Evolutionary conservation across 805 yeast species (phyloP).

Genomic region (Kodamaea sagamina): DNA sequence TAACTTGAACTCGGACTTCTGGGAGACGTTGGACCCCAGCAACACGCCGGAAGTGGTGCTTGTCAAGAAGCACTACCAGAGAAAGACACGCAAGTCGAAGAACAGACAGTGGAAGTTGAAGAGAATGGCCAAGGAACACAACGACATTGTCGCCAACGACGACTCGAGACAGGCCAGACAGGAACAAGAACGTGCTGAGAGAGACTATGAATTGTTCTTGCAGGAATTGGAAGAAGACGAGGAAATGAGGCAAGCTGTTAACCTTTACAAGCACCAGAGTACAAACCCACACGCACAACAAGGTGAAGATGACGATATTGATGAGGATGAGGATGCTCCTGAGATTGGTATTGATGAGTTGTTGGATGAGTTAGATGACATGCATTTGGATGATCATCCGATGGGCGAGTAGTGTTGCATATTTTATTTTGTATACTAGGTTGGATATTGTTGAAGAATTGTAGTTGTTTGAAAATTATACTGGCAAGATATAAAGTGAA

Average conservation of each 20-base stretch:
- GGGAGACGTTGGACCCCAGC: conserved; percentile 64
- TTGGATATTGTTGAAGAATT: too few species aligned
- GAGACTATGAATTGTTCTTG: conserved; percentile 92
- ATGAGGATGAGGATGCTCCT: conserved; percentile 82
- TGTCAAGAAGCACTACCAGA: conserved; percentile 84
- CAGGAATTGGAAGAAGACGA: conserved; percentile 97
- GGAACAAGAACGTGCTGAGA: conserved; percentile 89
- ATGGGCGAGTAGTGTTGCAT: conserved; percentile 8
- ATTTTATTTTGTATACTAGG: too few species aligned
- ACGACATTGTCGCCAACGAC: conserved; percentile 78
- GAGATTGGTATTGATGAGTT: conserved; percentile 87
- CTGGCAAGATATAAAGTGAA: too few species aligned
- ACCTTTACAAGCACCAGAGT: conserved; percentile 70
- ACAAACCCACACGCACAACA: conserved; percentile 41
- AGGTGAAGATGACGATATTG: conserved; percentile 43
- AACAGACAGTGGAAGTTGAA: conserved; percentile 87
- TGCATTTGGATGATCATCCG: conserved; percentile 68
- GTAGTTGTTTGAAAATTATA: too few species aligned
- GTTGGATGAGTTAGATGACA: conserved; percentile 90
- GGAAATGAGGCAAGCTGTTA: conserved; percentile 88
- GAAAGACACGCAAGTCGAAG: conserved; percentile 74
- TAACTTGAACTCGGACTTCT: conserved; percentile 84
- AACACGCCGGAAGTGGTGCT: conserved; percentile 82
- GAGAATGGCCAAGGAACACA: conserved; percentile 97
- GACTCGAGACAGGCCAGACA: conserved; percentile 74